Evolutionary conservation across 305 asterid genomes (phyloP), one percentile per base, ranked within the genome.

Genomic region (Coffea humblotiana): DNA sequence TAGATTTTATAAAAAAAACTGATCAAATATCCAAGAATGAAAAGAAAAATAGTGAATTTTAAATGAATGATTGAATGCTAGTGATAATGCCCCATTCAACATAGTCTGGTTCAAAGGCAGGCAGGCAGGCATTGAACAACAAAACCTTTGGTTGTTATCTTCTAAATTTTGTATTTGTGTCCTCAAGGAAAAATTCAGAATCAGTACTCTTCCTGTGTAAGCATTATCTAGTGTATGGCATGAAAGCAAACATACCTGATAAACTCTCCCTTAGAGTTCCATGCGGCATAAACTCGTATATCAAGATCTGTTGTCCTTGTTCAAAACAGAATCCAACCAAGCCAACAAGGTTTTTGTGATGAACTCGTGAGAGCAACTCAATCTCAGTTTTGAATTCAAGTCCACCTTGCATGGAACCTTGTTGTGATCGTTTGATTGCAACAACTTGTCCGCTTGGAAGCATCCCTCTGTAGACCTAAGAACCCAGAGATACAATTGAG

Each of bases 241-340:
- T 52, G 77, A 73, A 54, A 54, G 45, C 48, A 40, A 78, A 61
- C 66, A 72, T 80, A 91, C 99, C 97, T 79, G 95, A 86, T 78
- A 95, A 84, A 75, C 95, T 90, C 76, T 92, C 98, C 72, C 93
- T 85, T 19, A 95, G 87, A 25, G 97, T 88, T 76, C 99, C 99
- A 79, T 90, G 92, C 23, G 93, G 79, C 95, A 95, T 93, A 78
- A 90, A 94, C 87, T 95, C 99, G 23, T 95, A 95, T 1, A 95
- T 96, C 87, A 95, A 76, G 92, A 95, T 90, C 81, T 95, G 99
- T 69, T 95, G 97, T 23, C 94, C 97, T 84, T 92, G 98, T 83
- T 95, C 99, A 58, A 96, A 94, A 81, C 99, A 90, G 87, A 96
- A 96, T 74, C 99, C 98, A 64, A 94, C 90, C 16, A 96, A 95